phyloP scores from a whole-genome alignment of 306 rosid species.

The Quercus agrifolia region DNA sequence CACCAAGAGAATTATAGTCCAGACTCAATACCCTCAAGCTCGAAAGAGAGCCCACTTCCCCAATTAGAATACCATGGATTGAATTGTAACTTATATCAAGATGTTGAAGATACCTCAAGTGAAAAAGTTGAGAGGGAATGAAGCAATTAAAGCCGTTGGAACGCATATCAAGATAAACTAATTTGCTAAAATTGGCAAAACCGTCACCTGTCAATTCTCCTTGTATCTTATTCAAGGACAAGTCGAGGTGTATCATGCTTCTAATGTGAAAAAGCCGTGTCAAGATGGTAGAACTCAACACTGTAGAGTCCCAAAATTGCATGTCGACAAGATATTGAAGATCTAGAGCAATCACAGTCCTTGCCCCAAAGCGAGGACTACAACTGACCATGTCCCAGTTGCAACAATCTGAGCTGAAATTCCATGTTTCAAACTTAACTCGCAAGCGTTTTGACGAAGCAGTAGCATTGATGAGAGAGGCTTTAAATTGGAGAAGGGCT shows the following conservation, averaged over 20 bases:
- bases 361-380: neutral
- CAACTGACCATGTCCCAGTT: slow-evolving; percentile 19
- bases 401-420: neutral
- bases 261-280: neutral
- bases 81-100: too few species aligned
- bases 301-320: neutral
- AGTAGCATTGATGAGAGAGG: neutral
- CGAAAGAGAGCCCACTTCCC: too few species aligned
- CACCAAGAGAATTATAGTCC: neutral
- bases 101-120: too few species aligned
- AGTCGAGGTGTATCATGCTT: slow-evolving; percentile 20
- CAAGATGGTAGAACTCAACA: neutral
- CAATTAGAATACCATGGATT: too few species aligned
- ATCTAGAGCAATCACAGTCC: neutral
- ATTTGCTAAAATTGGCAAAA: slow-evolving; percentile 21
- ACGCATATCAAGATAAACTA: slow-evolving; percentile 17
- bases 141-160: too few species aligned
- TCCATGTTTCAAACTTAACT: slow-evolving; percentile 21
- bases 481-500: too few species aligned
- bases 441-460: neutral
- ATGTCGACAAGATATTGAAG: neutral
- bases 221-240: neutral
- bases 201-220: slow-evolving; percentile 10
- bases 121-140: too few species aligned
- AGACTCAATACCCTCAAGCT: too few species aligned